A percentile compares a stretch with the other conserved stretches of the same genome.
Conservation (phyloP, 306 rosid genomes). For the Vigna unguiculata region DNA sequence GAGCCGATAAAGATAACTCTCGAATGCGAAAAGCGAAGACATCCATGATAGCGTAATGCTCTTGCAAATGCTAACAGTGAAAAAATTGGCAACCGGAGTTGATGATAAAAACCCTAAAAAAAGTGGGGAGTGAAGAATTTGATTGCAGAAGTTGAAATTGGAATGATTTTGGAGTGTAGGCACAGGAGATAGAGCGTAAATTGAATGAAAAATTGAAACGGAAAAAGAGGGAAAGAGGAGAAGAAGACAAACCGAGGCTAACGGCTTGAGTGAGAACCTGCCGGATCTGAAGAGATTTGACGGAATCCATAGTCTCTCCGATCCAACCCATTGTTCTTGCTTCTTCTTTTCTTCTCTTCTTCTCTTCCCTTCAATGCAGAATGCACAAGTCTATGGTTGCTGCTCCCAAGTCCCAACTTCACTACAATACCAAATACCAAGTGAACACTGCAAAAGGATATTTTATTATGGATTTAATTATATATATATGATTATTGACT, state of each 20-base stretch:
- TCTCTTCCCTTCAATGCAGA: background rate
- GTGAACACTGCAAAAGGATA: background rate
- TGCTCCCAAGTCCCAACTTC: background rate
- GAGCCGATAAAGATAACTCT: background rate
- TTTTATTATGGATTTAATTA: no score
- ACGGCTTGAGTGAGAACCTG: conserved; percentile 78
- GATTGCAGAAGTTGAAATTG: background rate
- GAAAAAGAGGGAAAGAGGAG: background rate
- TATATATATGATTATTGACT: no score
- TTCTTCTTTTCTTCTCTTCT: background rate
- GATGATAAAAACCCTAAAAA: conserved; percentile 22
- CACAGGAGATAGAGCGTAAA: background rate
- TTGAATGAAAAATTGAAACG: background rate
- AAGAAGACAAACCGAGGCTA: conserved; percentile 75
- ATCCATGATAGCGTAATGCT: background rate
- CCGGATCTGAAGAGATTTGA: conserved; percentile 89
- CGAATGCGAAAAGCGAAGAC: conserved; percentile 4
- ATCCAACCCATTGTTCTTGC: conserved; percentile 67
- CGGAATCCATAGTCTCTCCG: conserved; percentile 72
- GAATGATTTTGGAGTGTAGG: background rate
- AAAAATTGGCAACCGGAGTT: background rate
- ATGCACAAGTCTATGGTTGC: background rate
- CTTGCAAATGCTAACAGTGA: background rate
- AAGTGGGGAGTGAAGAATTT: background rate
- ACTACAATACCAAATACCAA: no score